Conservation (phyloP, 768 basidiomycete genomes). For the Sistotremastrum suecicum region DNA sequence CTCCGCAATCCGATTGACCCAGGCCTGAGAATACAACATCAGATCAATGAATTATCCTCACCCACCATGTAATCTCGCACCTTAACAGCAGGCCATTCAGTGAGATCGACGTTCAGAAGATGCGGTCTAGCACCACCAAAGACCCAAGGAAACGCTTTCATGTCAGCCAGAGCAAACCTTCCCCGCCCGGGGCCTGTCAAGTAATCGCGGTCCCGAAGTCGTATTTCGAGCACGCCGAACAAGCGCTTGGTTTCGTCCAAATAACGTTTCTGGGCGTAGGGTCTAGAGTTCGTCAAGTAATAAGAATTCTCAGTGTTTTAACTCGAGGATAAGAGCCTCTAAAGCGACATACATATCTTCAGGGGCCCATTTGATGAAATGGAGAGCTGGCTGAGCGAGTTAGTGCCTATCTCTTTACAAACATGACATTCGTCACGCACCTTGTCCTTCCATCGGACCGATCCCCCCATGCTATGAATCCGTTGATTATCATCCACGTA, state of each 20-base stretch:
- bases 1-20: slow-evolving; percentile 25
- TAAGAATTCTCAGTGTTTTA: no score
- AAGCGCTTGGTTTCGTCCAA: slow-evolving; percentile 69
- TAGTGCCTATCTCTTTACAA: no score
- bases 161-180: slow-evolving; percentile 55
- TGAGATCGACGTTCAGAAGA: slow-evolving; percentile 28
- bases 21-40: slow-evolving; percentile 16
- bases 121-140: no score
- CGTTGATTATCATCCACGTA: neutral
- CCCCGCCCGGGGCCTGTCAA: slow-evolving; percentile 65
- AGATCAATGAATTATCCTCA: neutral
- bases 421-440: no score
- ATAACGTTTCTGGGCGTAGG: slow-evolving; percentile 39
- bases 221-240: slow-evolving; percentile 70
- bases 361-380: slow-evolving; percentile 52
- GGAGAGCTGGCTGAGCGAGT: slow-evolving; percentile 27
- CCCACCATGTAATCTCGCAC: slow-evolving; percentile 13
- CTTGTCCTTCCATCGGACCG: slow-evolving; percentile 82
- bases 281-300: slow-evolving; percentile 2
- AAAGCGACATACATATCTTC: slow-evolving; percentile 39
- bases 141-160: slow-evolving; percentile 24
- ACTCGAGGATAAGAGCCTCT: no score
- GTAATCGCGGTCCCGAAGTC: slow-evolving; percentile 60
- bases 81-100: slow-evolving; percentile 52
- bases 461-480: slow-evolving; percentile 53